phyloP scores from a whole-genome alignment of 495 filamentous ascomycete species.

The Trichoderma parareesei region DNA sequence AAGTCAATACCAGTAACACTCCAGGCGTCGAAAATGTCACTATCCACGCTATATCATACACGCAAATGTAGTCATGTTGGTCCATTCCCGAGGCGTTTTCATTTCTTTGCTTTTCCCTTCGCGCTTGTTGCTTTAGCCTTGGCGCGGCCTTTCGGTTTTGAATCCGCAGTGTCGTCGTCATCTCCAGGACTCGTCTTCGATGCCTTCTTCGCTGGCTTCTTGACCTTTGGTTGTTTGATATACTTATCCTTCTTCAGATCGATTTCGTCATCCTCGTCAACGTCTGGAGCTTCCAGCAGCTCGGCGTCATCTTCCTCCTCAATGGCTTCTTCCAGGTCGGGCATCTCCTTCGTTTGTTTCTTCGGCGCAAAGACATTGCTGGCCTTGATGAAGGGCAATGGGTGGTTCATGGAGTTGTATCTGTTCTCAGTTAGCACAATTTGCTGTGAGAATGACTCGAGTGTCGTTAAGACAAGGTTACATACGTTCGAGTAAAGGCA shows the following conservation, averaged over 20 bases:
- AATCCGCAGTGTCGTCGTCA: constrained; percentile 37
- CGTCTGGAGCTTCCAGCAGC: constrained; percentile 50
- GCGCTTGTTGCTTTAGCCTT: constrained; percentile 32
- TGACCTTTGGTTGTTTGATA: constrained; percentile 76
- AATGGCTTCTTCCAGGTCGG: constrained; percentile 92
- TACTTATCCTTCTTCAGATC: constrained; percentile 94
- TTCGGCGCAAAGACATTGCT: constrained; percentile 63
- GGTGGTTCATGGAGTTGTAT: constrained; percentile 83
- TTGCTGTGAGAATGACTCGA: background rate
- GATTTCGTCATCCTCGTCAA: constrained; percentile 56
- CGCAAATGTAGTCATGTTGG: no score
- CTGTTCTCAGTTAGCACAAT: constrained; percentile 30
- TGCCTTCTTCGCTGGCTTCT: constrained; percentile 43
- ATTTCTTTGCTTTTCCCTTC: constrained; percentile 34
- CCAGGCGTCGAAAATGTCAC: background rate
- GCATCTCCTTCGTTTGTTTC: constrained; percentile 64
- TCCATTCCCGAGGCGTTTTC: background rate
- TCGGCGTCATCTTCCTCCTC: constrained; percentile 83
- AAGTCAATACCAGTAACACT: background rate
- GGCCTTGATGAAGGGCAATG: constrained; percentile 92
- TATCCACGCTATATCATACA: background rate
- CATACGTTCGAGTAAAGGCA: constrained; percentile 75
- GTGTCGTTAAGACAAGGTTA: constrained; percentile 15
- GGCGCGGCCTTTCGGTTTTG: constrained; percentile 45
- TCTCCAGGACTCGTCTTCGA: constrained; percentile 47